These are phyloP conservation scores for Lichtheimia ornata DNA, from an alignment of 371 early-diverging fungal species.

Conservation along the genomic window DNA sequence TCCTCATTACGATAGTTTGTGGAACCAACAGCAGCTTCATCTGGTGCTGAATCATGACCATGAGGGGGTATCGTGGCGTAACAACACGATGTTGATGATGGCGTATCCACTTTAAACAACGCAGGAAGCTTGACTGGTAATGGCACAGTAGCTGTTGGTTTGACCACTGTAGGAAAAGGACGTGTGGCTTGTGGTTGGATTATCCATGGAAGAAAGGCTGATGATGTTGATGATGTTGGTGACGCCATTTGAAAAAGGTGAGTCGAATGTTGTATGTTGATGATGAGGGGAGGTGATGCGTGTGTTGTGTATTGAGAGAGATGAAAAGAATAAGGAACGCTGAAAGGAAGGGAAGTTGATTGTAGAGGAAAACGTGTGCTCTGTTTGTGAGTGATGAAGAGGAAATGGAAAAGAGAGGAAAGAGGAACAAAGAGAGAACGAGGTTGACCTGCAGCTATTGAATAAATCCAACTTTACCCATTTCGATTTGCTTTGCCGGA, in stretches of 20 bases:
- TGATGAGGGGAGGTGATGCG: neutral
- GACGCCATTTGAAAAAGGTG: neutral
- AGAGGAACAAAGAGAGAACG: slow-evolving; percentile 3
- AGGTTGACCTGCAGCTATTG: neutral
- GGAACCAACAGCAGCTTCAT: neutral
- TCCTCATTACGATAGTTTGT: neutral
- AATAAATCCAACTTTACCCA: slow-evolving; percentile 1
- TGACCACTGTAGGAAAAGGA: neutral
- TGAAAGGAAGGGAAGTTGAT: neutral
- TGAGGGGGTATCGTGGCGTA: neutral
- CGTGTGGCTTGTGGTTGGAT: slow-evolving; percentile 4
- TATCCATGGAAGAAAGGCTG: slow-evolving; percentile 12
- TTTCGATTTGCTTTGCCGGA: neutral
- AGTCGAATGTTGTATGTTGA: slow-evolving; percentile 6
- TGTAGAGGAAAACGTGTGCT: slow-evolving; percentile 9
- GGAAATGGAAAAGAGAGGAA: slow-evolving; percentile 13
- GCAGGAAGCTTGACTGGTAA: neutral
- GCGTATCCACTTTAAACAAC: slow-evolving; percentile 1
- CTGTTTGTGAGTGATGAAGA: slow-evolving; percentile 9
- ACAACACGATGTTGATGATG: neutral
- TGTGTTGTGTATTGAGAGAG: slow-evolving; percentile 4
- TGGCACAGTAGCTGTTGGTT: neutral
- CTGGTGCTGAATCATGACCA: neutral
- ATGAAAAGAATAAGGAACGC: neutral
- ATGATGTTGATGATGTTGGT: slow-evolving; percentile 9